A percentile compares a stretch with the other conserved stretches of the same genome.
Conservation (phyloP, 352 stramenopile species). For the Phytophthora crassamura region DNA sequence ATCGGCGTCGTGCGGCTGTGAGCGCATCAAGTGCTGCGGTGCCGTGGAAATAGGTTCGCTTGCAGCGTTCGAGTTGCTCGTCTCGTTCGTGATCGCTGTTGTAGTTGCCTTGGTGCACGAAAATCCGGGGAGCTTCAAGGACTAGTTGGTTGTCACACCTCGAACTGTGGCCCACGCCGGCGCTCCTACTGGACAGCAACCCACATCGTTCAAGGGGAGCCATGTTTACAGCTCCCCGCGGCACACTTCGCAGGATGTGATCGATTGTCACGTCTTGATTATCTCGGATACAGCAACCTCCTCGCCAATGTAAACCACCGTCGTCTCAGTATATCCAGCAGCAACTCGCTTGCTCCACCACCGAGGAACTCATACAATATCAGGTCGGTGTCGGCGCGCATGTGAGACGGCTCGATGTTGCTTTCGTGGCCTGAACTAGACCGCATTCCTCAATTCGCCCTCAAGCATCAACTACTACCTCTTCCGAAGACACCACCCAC, state of each 20-base stretch:
- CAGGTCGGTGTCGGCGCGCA: conserved; percentile 2
- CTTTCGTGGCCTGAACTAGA: neutral
- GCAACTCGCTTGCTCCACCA: too few relatives aligned
- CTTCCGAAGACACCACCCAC: neutral
- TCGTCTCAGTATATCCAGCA: conserved; percentile 1
- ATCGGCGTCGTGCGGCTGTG: neutral
- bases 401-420: conserved; percentile 4
- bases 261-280: conserved; percentile 21
- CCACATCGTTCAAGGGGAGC: conserved; percentile 7
- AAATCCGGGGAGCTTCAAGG: conserved; percentile 17
- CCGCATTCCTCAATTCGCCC: conserved; percentile 24
- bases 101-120: neutral
- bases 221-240: conserved; percentile 22
- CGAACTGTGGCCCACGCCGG: conserved; percentile 7
- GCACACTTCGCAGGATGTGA: conserved; percentile 12
- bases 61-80: neutral
- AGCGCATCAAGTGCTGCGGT: neutral
- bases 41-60: conserved; percentile 16
- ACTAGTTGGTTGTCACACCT: conserved; percentile 16
- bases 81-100: conserved; percentile 1
- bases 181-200: conserved; percentile 13
- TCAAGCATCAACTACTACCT: conserved; percentile 19
- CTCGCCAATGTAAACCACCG: conserved; percentile 12
- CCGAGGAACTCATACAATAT: neutral
- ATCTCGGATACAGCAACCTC: conserved; percentile 9